phyloP scores from a whole-genome alignment of 345 rosid genomes.

The Pugionium cornutum region DNA sequence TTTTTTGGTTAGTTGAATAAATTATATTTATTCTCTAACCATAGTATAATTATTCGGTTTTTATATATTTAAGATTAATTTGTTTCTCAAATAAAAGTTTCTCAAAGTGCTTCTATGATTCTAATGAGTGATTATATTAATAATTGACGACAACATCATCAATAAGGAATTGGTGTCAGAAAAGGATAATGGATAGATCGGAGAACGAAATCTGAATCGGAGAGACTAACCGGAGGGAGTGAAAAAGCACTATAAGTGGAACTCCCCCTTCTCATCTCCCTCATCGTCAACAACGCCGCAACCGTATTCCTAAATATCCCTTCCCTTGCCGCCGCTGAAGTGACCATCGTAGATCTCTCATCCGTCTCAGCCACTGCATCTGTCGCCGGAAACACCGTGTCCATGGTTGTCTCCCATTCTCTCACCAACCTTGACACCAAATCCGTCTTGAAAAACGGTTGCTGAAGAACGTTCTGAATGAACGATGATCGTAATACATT shows the following conservation, averaged over 20 bases:
- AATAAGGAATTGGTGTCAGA: conserved; percentile 51
- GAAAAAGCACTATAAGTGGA: conserved; percentile 70
- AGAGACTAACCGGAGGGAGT: conserved; percentile 69
- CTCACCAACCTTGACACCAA: conserved; percentile 67
- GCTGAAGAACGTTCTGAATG: conserved; percentile 65
- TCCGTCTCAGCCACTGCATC: conserved; percentile 23
- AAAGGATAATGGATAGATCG: conserved; percentile 49
- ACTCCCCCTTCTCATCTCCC: conserved; percentile 77
- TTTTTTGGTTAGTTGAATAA: no score
- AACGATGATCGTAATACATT: conserved; percentile 57
- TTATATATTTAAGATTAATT: no score
- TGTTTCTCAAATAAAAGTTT: no score
- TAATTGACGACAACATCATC: not conserved
- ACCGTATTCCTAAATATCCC: conserved; percentile 76
- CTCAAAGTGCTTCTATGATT: no score
- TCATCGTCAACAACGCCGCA: conserved; percentile 72
- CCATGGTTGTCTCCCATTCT: conserved; percentile 71
- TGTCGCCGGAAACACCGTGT: conserved; percentile 49
- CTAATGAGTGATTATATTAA: no score
- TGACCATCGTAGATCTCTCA: conserved; percentile 30
- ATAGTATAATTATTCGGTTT: no score
- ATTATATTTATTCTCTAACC: no score
- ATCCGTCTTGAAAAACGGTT: conserved; percentile 83
- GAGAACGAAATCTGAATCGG: conserved; percentile 53
- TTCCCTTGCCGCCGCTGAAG: conserved; percentile 43